A percentile compares a stretch with the other conserved stretches of the same genome.
Evolutionary conservation across 305 asterid genomes (phyloP).

Genomic region (Solanum chacoense): DNA sequence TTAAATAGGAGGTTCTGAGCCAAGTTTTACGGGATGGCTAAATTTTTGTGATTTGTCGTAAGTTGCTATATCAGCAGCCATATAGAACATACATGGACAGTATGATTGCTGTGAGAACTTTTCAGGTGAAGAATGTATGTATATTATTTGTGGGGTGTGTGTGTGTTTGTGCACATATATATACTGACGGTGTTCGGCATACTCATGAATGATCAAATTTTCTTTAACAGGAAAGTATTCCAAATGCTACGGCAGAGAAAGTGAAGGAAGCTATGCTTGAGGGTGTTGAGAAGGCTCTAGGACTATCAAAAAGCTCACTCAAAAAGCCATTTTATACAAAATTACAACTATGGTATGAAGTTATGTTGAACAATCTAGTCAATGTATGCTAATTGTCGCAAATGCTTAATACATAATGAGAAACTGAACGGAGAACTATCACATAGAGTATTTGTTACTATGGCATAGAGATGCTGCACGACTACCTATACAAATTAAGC

Average conservation of each 20-base stretch:
- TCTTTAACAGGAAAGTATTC: conserved; percentile 67
- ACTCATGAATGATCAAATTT: background rate
- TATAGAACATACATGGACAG: background rate
- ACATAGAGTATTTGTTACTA: background rate
- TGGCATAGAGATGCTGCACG: background rate
- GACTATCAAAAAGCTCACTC: conserved; percentile 50
- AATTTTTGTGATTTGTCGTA: background rate
- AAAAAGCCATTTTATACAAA: conserved; percentile 60
- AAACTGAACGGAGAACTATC: background rate
- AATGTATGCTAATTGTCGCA: background rate
- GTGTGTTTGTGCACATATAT: background rate
- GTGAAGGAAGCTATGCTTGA: conserved; percentile 80
- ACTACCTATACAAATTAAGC: background rate
- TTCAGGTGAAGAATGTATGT: background rate
- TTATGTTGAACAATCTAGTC: background rate
- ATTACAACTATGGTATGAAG: conserved; percentile 72
- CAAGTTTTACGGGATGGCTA: background rate
- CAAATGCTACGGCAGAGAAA: conserved; percentile 64
- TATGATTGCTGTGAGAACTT: background rate
- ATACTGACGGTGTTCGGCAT: background rate
- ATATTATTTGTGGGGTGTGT: background rate
- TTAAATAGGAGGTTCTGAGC: background rate
- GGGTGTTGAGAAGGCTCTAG: conserved; percentile 79
- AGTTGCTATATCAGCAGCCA: background rate
- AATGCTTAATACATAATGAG: background rate